Base-by-base conservation (phyloP, 148 eudicot species). In the Fagopyrum esculentum region DNA sequence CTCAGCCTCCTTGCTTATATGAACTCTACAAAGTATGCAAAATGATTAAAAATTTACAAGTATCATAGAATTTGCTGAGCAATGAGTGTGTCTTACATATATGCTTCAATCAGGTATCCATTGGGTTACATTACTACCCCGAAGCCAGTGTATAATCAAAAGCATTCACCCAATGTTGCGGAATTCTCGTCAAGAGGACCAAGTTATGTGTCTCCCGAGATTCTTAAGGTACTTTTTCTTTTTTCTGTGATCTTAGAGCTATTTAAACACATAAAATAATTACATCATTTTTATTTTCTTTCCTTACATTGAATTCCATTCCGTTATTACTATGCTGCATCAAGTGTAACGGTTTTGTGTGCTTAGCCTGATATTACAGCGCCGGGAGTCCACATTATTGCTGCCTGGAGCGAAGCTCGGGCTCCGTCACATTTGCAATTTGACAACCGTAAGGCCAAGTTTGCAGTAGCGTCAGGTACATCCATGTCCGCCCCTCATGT, bases 401-500 rank as follows among this genome's bases (percentile, higher is more conserved):
- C 88, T 6, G 80, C 90, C 11, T 85, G 85, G 85, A 71, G 54
- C 9, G 73, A 46, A 26, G 12, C 22, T 1, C 4, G 4, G 26
- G 47, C 86, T 71, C 80, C 82, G 22, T 26, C 80, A 50, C 7
- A 50, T 57, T 22, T 29, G 68, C 66, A 54, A 17, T 40, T 66
- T 73, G 70, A 59, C 72, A 73, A 12, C 77, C 73, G 44, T 64
- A 71, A 45, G 81, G 81, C 73, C 69, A 40, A 71, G 19, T 83
- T 46, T 79, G 54, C 45, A 76, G 26, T 71, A 35, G 19, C 19
- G 3, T 49, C 85, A 3, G 90, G 90, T 13, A 83, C 86, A 9
- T 87, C 90, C 55, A 83, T 85, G 87, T 73, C 87, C 11, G 85
- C 87, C 61, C 90, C 90, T 74, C 90, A 85, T 71, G 76, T 87